These are phyloP conservation scores for Juglanconis oblonga DNA, from an alignment of 2,329 filamentous ascomycete species.

Conservation along the genomic window DNA sequence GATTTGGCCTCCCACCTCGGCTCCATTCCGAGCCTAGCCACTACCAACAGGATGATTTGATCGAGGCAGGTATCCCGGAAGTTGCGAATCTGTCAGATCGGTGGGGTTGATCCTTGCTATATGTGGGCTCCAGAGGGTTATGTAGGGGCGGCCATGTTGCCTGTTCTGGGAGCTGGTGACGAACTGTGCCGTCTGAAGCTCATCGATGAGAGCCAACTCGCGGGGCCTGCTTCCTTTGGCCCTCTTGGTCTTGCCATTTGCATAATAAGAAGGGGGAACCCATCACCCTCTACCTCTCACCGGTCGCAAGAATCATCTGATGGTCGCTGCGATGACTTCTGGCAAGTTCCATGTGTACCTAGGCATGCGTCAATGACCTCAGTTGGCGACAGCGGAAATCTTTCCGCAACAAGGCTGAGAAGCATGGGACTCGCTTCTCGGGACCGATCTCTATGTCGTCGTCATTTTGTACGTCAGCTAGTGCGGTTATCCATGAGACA, in stretches of 20 bases:
- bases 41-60: slow-evolving; percentile 5
- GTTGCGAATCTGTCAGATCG: slow-evolving; percentile 14
- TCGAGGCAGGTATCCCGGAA: slow-evolving; percentile 4
- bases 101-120: slow-evolving; percentile 10
- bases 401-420: slow-evolving; percentile 2
- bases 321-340: not conserved
- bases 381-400: not conserved
- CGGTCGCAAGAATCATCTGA: not conserved
- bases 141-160: slow-evolving; percentile 1
- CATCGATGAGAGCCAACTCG: not conserved
- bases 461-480: not conserved
- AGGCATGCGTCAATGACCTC: too few species aligned
- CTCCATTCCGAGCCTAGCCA: slow-evolving; percentile 13
- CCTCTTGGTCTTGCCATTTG: slow-evolving; percentile 1
- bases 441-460: not conserved
- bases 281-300: slow-evolving; percentile 9
- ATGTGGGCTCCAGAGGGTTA: not conserved
- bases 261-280: slow-evolving; percentile 1
- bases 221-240: not conserved
- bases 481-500: not conserved
- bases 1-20: slow-evolving; percentile 7
- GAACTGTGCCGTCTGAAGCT: not conserved
- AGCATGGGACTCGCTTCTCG: not conserved
- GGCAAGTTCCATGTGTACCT: too few species aligned
- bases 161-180: slow-evolving; percentile 4